Base-by-base conservation (phyloP, 345 rosid species). In the Lepidium didymum region DNA sequence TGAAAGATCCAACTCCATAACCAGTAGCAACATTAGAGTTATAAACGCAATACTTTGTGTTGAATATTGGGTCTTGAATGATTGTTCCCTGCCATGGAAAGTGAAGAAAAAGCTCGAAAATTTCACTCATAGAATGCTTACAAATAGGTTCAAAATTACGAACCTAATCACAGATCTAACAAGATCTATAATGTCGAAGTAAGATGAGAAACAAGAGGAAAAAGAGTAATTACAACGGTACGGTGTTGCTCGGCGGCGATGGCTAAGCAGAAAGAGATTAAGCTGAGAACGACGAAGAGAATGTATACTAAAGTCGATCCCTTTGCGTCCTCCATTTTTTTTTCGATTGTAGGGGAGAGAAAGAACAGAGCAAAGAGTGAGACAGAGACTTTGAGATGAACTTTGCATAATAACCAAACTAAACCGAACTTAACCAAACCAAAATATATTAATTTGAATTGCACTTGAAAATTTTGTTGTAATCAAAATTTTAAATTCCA, bases 11-110 rank as follows among this genome's bases (percentile, higher is more conserved):
- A 6, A 87, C 92, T 64, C 92, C 95, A 71, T 83, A 90, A 46
- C 91, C 97, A 67, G 92, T 91, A 18, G 91, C 92, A 46, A 82
- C 87, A 79, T 88, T 89, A 31, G 91, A 91, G 67, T 83, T 78
- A 78, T 91, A 91, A 15, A 85, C 83, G 53, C 92, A 86, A 49
- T 81, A 86, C 0, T 88, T 83, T 19, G 82, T 68, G 54, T 85
- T 90, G 50, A 62, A 10, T 45, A 45, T 45, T 45, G 50, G 12
- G 5, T 45, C 50, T 45, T 45, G 25, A 9, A 45, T 18, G 10
- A 23, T 15, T 45, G 18, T 18, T 3, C 50, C 50, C 50, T 45
- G 25, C 12, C 5, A 45, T 4, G 6, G 4, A 45, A 45, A 8
- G 3, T 8, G 6, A 18, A 29, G 33, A 8, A 44, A 3, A 36